These are phyloP conservation scores for Saturnispora silvae DNA, from an alignment of 805 yeast genomes.

Conservation along the genomic window DNA sequence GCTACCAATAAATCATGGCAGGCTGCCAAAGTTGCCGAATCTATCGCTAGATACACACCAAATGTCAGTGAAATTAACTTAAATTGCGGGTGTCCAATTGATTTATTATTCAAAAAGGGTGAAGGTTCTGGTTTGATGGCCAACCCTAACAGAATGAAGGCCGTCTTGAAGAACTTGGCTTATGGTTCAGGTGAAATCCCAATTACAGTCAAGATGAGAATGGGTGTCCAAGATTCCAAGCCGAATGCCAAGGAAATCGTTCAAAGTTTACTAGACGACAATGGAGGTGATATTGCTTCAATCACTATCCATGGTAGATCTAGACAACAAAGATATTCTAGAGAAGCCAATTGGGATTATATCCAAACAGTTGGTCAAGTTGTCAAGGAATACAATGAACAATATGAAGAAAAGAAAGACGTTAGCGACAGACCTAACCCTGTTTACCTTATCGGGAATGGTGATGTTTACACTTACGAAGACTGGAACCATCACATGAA, in stretches of 20 bases:
- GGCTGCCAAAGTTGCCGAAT: constrained; percentile 87
- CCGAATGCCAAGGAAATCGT: constrained; percentile 82
- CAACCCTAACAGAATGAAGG: constrained; percentile 68
- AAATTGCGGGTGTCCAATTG: constrained; percentile 97
- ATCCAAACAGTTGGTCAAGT: constrained; percentile 61
- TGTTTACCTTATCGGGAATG: constrained; percentile 86
- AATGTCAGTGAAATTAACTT: constrained; percentile 75
- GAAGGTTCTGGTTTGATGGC: constrained; percentile 93
- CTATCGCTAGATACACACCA: constrained; percentile 42
- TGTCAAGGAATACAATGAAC: constrained; percentile 49
- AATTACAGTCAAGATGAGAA: constrained; percentile 82
- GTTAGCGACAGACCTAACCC: constrained; percentile 40
- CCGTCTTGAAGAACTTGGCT: constrained; percentile 82
- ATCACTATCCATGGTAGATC: constrained; percentile 94
- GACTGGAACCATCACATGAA: constrained; percentile 75
- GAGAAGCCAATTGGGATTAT: constrained; percentile 89
- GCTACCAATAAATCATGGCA: constrained; percentile 92
- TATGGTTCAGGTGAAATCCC: constrained; percentile 86
- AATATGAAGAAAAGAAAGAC: constrained; percentile 51
- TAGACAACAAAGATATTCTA: constrained; percentile 89
- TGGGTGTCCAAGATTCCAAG: constrained; percentile 76
- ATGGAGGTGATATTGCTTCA: constrained; percentile 64
- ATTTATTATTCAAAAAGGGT: constrained; percentile 84
- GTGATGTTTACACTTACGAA: constrained; percentile 77
- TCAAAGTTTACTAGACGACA: constrained; percentile 55